A percentile compares a stretch with the other conserved stretches of the same genome.
These are phyloP conservation scores for Malassezia pachydermatis DNA, from an alignment of 1,284 basidiomycete species.

Conservation along the genomic window DNA sequence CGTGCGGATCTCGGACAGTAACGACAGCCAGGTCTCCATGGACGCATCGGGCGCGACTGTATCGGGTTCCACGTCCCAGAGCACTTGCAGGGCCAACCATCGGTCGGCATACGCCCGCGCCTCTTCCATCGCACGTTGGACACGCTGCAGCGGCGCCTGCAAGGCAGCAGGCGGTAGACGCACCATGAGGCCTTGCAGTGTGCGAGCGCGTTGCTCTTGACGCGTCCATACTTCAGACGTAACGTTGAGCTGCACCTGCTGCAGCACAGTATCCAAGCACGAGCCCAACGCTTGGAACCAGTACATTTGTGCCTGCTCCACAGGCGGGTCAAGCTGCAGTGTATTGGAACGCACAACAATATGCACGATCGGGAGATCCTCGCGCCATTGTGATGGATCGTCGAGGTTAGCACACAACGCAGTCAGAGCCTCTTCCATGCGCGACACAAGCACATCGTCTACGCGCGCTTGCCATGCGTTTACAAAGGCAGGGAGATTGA, in stretches of 20 bases:
- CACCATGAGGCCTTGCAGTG: conserved; percentile 52
- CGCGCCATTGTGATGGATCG: background rate
- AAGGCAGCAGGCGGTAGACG: conserved; percentile 63
- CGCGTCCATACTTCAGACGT: conserved; percentile 84
- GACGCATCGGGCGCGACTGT: conserved; percentile 86
- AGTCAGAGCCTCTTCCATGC: conserved; percentile 51
- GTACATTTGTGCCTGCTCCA: conserved; percentile 79
- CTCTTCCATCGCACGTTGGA: conserved; percentile 77
- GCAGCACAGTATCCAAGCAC: conserved; percentile 67
- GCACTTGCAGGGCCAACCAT: conserved; percentile 96
- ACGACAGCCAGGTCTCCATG: conserved; percentile 79
- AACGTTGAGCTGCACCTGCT: conserved; percentile 75
- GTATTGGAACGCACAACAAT: conserved; percentile 98
- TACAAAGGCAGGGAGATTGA: conserved; percentile 95
- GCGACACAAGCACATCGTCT: conserved; percentile 67
- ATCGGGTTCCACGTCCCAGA: conserved; percentile 96
- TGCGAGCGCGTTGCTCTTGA: background rate
- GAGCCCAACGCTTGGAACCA: conserved; percentile 88
- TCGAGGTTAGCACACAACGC: background rate
- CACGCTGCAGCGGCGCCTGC: conserved; percentile 69
- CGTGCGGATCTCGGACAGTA: conserved; percentile 90
- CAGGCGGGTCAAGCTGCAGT: conserved; percentile 93
- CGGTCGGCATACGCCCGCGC: conserved; percentile 83
- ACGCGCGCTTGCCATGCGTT: conserved; percentile 75
- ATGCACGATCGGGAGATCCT: conserved; percentile 55